Evolutionary conservation across 108 stramenopile species (phyloP).

Genomic region (Poteriospumella lacustris): DNA sequence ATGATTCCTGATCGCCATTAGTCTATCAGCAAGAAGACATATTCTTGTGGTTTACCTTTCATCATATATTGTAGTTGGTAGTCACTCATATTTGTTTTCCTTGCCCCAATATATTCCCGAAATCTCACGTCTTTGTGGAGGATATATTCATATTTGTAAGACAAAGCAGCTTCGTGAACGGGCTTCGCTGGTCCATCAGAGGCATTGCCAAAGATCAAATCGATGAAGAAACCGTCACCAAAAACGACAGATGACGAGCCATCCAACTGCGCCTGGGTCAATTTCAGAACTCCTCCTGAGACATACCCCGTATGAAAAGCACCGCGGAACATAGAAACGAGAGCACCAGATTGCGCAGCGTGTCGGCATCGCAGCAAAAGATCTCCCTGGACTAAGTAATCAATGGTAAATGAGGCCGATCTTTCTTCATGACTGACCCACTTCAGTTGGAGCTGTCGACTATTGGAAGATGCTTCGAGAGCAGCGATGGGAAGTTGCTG

Average conservation of each 20-base stretch:
- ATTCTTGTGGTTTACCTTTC: too few relatives aligned
- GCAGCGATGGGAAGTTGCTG: too few relatives aligned
- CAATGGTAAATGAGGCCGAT: constrained; percentile 63
- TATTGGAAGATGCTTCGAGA: background rate
- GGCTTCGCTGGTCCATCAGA: too few relatives aligned
- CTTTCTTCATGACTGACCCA: constrained; percentile 60
- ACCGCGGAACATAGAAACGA: constrained; percentile 86
- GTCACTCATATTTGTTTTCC: background rate
- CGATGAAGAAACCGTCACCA: constrained; percentile 80
- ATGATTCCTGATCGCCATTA: too few relatives aligned
- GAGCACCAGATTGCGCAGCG: constrained; percentile 63
- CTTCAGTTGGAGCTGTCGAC: constrained; percentile 35
- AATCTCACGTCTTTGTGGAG: constrained; percentile 47
- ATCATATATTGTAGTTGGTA: too few relatives aligned
- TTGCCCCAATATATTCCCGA: constrained; percentile 35
- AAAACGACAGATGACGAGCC: constrained; percentile 83
- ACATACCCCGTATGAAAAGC: constrained; percentile 94
- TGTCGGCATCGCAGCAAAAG: constrained; percentile 81
- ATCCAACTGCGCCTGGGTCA: constrained; percentile 85
- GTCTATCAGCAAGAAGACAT: too few relatives aligned
- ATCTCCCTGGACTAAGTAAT: constrained; percentile 76
- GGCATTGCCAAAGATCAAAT: constrained; percentile 89
- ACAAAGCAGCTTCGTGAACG: constrained; percentile 23
- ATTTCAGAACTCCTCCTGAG: constrained; percentile 74
- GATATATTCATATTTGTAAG: constrained; percentile 47